Conservation (phyloP, 176 grass and related monocot genomes). For the Tillandsia fasciculata region DNA sequence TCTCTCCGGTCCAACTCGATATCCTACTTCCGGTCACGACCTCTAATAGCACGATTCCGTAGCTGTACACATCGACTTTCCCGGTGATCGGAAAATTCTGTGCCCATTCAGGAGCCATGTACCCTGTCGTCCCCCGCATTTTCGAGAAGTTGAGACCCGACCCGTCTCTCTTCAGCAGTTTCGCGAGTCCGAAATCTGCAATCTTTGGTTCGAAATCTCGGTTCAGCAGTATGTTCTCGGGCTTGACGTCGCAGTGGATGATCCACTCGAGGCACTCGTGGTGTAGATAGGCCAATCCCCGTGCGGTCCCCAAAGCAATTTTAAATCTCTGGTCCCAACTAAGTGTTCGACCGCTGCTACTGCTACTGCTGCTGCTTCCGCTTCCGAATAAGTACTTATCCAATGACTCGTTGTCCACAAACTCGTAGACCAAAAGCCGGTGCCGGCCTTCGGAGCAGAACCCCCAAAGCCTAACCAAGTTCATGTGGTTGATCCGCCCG, state of each 20-base stretch:
- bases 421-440: conserved; percentile 58
- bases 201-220: conserved; percentile 75
- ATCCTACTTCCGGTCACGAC: conserved; percentile 42
- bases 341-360: conserved; percentile 18
- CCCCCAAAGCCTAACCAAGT: conserved; percentile 67
- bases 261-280: conserved; percentile 86
- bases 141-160: conserved; percentile 48
- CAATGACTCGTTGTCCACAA: conserved; percentile 59
- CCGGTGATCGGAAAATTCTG: conserved; percentile 44
- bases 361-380: conserved; percentile 8
- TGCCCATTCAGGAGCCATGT: conserved; percentile 87
- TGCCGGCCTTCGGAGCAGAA: conserved; percentile 58
- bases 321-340: conserved; percentile 55
- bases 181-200: conserved; percentile 66
- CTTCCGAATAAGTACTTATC: conserved; percentile 47
- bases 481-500: conserved; percentile 70
- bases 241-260: conserved; percentile 86
- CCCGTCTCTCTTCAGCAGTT: conserved; percentile 44
- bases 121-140: conserved; percentile 75
- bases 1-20: conserved; percentile 24
- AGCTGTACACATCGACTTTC: conserved; percentile 63
- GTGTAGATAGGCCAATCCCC: conserved; percentile 71
- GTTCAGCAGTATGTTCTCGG: conserved; percentile 70
- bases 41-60: conserved; percentile 48
- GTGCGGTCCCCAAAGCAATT: conserved; percentile 59